Conservation (phyloP, 331 rosid species). For the Dryas integrifolia region DNA sequence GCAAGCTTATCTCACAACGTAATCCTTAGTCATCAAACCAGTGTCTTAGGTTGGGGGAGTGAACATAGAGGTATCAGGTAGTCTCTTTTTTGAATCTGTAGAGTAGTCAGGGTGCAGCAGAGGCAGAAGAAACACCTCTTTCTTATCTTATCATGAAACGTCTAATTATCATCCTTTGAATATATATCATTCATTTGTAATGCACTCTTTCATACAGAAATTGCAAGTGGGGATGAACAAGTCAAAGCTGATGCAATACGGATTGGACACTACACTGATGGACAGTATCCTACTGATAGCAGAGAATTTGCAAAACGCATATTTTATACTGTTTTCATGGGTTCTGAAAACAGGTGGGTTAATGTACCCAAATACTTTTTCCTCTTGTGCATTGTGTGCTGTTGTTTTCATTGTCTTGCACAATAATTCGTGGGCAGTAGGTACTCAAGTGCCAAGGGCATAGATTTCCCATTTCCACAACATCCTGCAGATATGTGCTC, state of each 20-base stretch:
- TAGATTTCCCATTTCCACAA: not conserved
- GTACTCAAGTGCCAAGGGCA: not conserved
- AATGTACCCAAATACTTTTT: not conserved
- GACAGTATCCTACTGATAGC: conserved; percentile 81
- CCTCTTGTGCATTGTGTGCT: not conserved
- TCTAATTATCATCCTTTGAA: not conserved
- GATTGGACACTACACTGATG: conserved; percentile 82
- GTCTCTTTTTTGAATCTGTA: not conserved
- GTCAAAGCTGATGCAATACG: conserved; percentile 88
- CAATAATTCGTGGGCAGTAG: not conserved
- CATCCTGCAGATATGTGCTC: not conserved
- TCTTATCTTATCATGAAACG: not conserved
- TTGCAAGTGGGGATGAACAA: conserved; percentile 80
- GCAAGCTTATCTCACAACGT: not conserved
- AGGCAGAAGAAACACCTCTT: not conserved
- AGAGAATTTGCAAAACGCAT: conserved; percentile 82
- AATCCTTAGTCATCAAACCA: not conserved
- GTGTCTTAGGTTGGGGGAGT: not conserved
- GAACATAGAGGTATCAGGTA: not conserved
- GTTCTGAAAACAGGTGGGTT: conserved; percentile 85
- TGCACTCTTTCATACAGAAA: conserved; percentile 55
- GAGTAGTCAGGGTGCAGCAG: not conserved
- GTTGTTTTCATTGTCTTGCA: not conserved
- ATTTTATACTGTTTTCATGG: conserved; percentile 90
- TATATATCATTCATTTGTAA: not conserved